Percentiles rank a stretch among this genome's conserved stretches.
Evolutionary conservation across 164 flowering plant genomes (phyloP).

Genomic region (Echeveria elegans): DNA sequence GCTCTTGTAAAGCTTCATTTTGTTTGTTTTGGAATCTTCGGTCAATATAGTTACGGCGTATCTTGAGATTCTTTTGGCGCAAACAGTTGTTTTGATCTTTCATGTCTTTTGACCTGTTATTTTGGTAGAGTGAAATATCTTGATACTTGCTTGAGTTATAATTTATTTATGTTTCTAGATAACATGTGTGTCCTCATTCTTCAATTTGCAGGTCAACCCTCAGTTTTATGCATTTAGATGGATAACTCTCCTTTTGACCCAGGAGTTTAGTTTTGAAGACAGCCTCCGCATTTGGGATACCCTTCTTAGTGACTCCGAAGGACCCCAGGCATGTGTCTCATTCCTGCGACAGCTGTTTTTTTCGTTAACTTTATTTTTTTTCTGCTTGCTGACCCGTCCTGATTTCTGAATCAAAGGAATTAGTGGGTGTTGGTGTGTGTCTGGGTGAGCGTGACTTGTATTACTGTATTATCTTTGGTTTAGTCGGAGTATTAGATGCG

Average conservation of each 20-base stretch:
- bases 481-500: too few relatives aligned
- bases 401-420: too few relatives aligned
- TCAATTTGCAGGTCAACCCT: conserved; percentile 73
- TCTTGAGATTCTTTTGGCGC: not conserved
- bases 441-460: too few relatives aligned
- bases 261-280: conserved; percentile 90
- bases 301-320: conserved; percentile 88
- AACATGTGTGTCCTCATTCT: not conserved
- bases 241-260: conserved; percentile 96
- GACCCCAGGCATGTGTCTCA: conserved; percentile 61
- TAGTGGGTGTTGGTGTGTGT: too few relatives aligned
- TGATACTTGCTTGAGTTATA: not conserved
- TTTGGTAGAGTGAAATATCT: not conserved
- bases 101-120: not conserved
- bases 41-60: not conserved
- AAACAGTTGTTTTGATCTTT: not conserved
- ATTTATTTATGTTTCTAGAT: not conserved
- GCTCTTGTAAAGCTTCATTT: not conserved
- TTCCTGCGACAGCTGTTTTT: conserved; percentile 2
- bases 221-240: conserved; percentile 97
- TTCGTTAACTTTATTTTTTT: not conserved
- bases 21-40: not conserved
- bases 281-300: conserved; percentile 93
- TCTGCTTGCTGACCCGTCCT: too few relatives aligned
- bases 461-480: too few relatives aligned